A percentile compares a stretch with the other conserved stretches of the same genome.
Conservation (phyloP, 2,329 filamentous ascomycete species). For the Colletotrichum liaoningense region DNA sequence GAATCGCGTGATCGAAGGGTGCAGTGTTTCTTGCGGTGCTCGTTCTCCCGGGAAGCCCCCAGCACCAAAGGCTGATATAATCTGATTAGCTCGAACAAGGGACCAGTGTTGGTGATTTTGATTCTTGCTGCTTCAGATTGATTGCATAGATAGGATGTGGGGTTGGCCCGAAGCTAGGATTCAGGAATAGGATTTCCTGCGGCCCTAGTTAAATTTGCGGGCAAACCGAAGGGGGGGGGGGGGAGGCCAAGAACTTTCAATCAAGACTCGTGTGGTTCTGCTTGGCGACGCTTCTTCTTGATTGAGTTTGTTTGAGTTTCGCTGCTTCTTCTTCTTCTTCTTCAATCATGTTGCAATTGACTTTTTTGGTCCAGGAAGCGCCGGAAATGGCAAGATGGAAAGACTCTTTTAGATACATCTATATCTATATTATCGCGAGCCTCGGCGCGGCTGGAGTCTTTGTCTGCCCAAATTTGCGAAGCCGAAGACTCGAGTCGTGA, state of each 20-base stretch:
- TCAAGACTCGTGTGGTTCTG: neutral
- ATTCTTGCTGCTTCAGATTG: constrained; percentile 18
- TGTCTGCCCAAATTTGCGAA: too few relatives aligned
- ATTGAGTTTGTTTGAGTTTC: neutral
- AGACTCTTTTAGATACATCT: too few relatives aligned
- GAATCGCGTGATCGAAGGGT: neutral
- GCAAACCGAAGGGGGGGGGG: constrained; percentile 2
- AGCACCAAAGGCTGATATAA: neutral
- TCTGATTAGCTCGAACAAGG: neutral
- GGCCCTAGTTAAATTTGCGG: constrained; percentile 13
- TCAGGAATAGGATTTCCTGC: constrained; percentile 11
- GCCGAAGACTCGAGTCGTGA: too few relatives aligned
- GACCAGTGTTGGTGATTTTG: neutral
- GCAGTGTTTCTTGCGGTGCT: neutral
- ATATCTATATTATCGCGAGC: neutral
- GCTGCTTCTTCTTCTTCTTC: neutral
- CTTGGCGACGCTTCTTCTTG: neutral
- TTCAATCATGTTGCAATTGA: neutral
- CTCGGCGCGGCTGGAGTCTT: neutral
- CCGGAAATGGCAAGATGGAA: neutral
- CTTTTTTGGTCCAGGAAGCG: neutral
- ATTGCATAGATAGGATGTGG: neutral
- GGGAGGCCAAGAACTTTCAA: too few relatives aligned
- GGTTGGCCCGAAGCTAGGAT: neutral
- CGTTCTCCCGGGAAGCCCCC: neutral